Evolutionary conservation across 2,329 filamentous ascomycete genomes (phyloP).

Genomic region (Cladosporium sp.): DNA sequence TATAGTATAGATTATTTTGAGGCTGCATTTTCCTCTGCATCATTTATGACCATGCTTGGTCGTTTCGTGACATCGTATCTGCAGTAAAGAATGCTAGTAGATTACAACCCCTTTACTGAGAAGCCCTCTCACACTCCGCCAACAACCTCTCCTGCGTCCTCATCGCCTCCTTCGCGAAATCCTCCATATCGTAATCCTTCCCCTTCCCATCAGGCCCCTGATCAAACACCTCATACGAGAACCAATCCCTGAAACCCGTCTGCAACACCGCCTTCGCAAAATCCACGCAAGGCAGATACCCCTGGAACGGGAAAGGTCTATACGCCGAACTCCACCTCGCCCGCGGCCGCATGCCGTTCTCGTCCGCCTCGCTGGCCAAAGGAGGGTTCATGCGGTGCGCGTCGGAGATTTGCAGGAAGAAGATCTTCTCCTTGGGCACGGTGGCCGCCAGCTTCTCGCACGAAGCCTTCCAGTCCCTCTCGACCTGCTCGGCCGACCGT

Average conservation of each 20-base stretch:
- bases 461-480: slow-evolving; percentile 33
- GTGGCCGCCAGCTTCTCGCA: slow-evolving; percentile 49
- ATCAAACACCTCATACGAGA: slow-evolving; percentile 70
- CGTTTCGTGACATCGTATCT: no score
- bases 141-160: slow-evolving; percentile 11
- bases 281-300: slow-evolving; percentile 64
- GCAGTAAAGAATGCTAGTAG: no score
- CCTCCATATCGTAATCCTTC: slow-evolving; percentile 47
- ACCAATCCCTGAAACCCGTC: slow-evolving; percentile 64
- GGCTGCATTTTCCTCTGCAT: no score
- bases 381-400: slow-evolving; percentile 56
- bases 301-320: slow-evolving; percentile 65
- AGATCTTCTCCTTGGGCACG: slow-evolving; percentile 67
- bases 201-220: slow-evolving; percentile 51
- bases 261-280: slow-evolving; percentile 62
- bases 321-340: slow-evolving; percentile 69
- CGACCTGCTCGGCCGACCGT: slow-evolving; percentile 42
- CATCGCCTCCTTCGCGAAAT: slow-evolving; percentile 18
- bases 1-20: no score
- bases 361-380: slow-evolving; percentile 46
- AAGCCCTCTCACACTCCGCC: slow-evolving; percentile 5
- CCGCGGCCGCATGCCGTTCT: slow-evolving; percentile 55
- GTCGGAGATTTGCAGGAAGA: slow-evolving; percentile 69
- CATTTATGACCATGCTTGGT: no score
- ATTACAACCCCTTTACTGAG: background rate